These are phyloP conservation scores for Phylloporus sp. DNA, from an alignment of 768 basidiomycete genomes.

Conservation along the genomic window DNA sequence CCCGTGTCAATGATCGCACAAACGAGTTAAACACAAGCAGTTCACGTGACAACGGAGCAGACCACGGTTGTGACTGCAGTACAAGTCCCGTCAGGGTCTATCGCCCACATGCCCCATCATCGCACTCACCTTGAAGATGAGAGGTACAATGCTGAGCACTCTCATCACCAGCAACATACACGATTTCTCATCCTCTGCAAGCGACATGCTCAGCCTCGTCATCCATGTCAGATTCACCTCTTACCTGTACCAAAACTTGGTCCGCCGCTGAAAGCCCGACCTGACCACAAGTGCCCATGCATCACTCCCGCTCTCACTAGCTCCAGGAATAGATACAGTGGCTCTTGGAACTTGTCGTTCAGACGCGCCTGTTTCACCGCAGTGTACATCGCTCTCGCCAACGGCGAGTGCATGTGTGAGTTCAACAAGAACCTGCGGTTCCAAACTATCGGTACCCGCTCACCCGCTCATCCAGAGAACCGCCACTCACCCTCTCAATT, in stretches of 20 bases:
- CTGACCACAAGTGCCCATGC: slow-evolving; percentile 90
- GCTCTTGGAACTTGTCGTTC: slow-evolving; percentile 98
- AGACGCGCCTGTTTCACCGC: slow-evolving; percentile 73
- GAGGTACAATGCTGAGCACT: slow-evolving; percentile 88
- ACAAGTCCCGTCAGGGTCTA: slow-evolving; percentile 11
- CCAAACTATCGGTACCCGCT: slow-evolving; percentile 8
- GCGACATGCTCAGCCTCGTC: slow-evolving; percentile 17
- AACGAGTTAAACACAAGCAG: slow-evolving; percentile 98
- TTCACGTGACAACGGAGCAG: slow-evolving; percentile 93
- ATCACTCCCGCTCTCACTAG: slow-evolving; percentile 94
- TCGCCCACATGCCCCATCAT: too few species aligned
- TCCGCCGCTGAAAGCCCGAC: slow-evolving; percentile 85
- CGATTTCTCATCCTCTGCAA: slow-evolving; percentile 84
- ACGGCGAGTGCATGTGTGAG: slow-evolving; percentile 80
- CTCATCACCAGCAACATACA: slow-evolving; percentile 96
- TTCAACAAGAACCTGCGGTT: slow-evolving; percentile 75
- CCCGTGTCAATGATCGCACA: slow-evolving; percentile 84
- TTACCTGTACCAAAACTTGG: slow-evolving; percentile 89
- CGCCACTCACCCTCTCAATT: slow-evolving; percentile 73
- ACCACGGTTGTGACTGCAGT: slow-evolving; percentile 80
- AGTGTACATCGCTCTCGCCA: slow-evolving; percentile 87
- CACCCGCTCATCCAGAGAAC: slow-evolving; percentile 2
- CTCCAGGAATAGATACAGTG: slow-evolving; percentile 91
- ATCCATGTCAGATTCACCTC: slow-evolving; percentile 33
- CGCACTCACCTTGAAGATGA: slow-evolving; percentile 80